Base-by-base conservation (phyloP, 2,329 filamentous ascomycete species). In the Xylariaceae sp. region DNA sequence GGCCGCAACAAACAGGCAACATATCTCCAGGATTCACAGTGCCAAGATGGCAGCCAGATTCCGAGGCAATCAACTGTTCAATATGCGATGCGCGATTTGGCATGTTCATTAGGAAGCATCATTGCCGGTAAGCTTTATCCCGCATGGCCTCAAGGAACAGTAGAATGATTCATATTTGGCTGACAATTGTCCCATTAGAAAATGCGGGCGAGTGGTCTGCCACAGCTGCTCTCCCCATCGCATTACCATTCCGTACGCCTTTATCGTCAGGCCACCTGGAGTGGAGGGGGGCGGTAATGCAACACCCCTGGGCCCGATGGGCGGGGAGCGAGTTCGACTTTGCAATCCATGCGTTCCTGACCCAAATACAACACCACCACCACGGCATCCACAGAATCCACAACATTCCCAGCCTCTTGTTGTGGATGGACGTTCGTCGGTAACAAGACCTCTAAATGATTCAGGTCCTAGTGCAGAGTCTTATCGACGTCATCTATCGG, bases 171-270 rank as follows among this genome's bases (percentile, higher is more conserved):
- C 19, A 30, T 51, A 11, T 12, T 29, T 47, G 4, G 32, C 51
- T 54, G 39, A 59, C 41, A 45, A 37, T 9, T 30, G 42, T 49
- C 34, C 11, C 6, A 37, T 45, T 47, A 88, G 86, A 62, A 96
- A 96, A 80, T 97, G 92, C 68, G 92, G 92, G 45, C 80, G 91
- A 58, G 91, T 97, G 6, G 92, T 97, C 29, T 97, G 92, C 71
- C 85, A 86, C 55, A 79, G 84, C 26, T 97, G 92, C 73, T 96
- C 92, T 2, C 92, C 92, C 3, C 92, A 97, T 71, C 84, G 91
- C 58, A 97, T 97, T 67, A 95, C 89, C 3, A 96, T 97, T 60
- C 92, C 92, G 1, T 83, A 91, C 61, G 89, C 94, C 67, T 97
- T 89, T 69, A 96, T 97, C 61, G 91, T 96, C 30, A 86, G 87